A percentile compares a stretch with the other conserved stretches of the same genome.
Conservation (phyloP, 2,329 filamentous ascomycete genomes). For the Amphichorda felina region DNA sequence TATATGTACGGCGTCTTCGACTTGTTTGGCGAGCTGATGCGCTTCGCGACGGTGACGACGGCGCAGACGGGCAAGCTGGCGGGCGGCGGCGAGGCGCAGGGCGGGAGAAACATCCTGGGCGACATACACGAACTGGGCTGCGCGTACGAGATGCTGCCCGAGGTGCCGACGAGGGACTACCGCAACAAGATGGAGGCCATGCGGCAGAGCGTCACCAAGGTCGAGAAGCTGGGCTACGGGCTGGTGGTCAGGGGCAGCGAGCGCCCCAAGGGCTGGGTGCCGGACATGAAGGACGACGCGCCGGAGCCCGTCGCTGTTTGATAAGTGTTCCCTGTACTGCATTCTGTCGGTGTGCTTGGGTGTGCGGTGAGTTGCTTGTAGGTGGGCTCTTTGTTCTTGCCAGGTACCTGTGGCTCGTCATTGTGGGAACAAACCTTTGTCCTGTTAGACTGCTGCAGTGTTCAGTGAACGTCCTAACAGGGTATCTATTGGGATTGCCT, state of each 20-base stretch:
- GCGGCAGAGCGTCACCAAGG: slow-evolving; percentile 82
- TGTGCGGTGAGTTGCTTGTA: too few species aligned
- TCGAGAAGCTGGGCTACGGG: slow-evolving; percentile 82
- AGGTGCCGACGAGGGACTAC: slow-evolving; percentile 43
- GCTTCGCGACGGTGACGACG: slow-evolving; percentile 82
- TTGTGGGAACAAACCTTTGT: neutral
- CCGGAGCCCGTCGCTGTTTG: slow-evolving; percentile 8
- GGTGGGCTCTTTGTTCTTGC: neutral
- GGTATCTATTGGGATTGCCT: too few species aligned
- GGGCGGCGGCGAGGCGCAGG: slow-evolving; percentile 9
- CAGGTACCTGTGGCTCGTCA: neutral
- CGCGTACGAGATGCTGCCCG: slow-evolving; percentile 63
- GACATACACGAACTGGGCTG: slow-evolving; percentile 73
- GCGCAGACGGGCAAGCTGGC: slow-evolving; percentile 55
- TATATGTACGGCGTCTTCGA: slow-evolving; percentile 90
- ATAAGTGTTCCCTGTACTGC: neutral
- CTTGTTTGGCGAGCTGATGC: slow-evolving; percentile 92
- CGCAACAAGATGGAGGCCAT: slow-evolving; percentile 78
- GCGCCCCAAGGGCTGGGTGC: slow-evolving; percentile 83
- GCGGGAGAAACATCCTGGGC: slow-evolving; percentile 50
- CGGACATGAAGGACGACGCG: slow-evolving; percentile 46
- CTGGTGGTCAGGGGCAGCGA: slow-evolving; percentile 80
- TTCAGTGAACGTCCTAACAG: too few species aligned
- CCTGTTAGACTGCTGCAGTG: neutral
- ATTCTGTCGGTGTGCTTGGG: neutral